Evolutionary conservation across 148 eudicot species (phyloP).

Genomic region (Bassia scoparia): DNA sequence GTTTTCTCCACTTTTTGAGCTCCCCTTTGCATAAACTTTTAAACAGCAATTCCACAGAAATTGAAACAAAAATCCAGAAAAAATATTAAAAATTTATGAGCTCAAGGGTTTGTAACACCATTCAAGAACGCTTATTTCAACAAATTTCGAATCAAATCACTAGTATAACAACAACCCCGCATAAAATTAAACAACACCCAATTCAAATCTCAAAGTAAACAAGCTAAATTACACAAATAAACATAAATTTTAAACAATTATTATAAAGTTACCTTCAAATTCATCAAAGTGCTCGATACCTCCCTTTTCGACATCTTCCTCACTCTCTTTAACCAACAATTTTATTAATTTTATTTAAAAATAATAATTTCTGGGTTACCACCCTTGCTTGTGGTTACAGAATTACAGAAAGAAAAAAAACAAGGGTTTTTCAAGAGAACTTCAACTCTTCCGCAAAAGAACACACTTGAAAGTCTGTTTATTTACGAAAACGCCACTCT

Average conservation of each 20-base stretch:
- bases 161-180: constrained; percentile 20
- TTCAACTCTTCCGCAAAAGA: neutral
- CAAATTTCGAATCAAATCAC: constrained; percentile 10
- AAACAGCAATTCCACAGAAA: constrained; percentile 13
- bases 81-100: constrained; percentile 20
- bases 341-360: too few species aligned
- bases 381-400: constrained; percentile 8
- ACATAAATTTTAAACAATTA: constrained; percentile 5
- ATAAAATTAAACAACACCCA: constrained; percentile 23
- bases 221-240: constrained; percentile 7
- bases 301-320: constrained; percentile 66
- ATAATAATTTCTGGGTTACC: neutral
- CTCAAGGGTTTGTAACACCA: constrained; percentile 1
- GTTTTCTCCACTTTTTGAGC: constrained; percentile 60
- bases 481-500: constrained; percentile 13
- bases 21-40: constrained; percentile 93
- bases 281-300: constrained; percentile 65
- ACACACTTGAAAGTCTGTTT: neutral
- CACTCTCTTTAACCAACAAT: neutral
- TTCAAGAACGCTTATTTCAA: constrained; percentile 8
- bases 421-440: neutral
- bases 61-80: neutral
- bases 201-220: constrained; percentile 15
- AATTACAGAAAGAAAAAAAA: neutral
- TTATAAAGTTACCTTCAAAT: constrained; percentile 57